Conservation (phyloP, 345 rosid genomes). For the Aurinia saxatilis region DNA sequence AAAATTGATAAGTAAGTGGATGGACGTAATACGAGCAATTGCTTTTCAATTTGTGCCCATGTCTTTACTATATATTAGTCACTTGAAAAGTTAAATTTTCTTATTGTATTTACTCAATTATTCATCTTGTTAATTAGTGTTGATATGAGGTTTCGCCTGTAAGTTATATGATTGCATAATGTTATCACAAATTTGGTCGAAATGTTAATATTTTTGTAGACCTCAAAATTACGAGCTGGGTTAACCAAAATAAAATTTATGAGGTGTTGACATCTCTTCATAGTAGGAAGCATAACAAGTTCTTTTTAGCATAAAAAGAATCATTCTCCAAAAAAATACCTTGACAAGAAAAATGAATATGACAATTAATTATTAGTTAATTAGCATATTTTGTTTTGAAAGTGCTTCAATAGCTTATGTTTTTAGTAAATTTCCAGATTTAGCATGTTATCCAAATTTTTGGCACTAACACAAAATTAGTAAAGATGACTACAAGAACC, state of each 20-base stretch:
- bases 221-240: not conserved
- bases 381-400: not conserved
- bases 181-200: too few relatives aligned
- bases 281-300: not conserved
- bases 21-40: constrained; percentile 38
- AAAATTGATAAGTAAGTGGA: constrained; percentile 31
- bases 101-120: not conserved
- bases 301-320: too few relatives aligned
- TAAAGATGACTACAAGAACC: not conserved
- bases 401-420: not conserved
- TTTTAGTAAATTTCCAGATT: not conserved
- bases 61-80: not conserved
- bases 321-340: too few relatives aligned
- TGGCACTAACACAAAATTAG: not conserved
- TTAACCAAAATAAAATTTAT: too few relatives aligned
- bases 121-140: not conserved
- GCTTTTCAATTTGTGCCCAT: constrained; percentile 24
- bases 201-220: not conserved
- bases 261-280: not conserved
- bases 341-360: not conserved
- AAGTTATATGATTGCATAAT: not conserved
- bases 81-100: not conserved
- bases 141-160: not conserved
- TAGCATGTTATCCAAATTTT: not conserved
- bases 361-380: not conserved